Base-by-base conservation (phyloP, 306 rosid species). In the Prunus mongolica region DNA sequence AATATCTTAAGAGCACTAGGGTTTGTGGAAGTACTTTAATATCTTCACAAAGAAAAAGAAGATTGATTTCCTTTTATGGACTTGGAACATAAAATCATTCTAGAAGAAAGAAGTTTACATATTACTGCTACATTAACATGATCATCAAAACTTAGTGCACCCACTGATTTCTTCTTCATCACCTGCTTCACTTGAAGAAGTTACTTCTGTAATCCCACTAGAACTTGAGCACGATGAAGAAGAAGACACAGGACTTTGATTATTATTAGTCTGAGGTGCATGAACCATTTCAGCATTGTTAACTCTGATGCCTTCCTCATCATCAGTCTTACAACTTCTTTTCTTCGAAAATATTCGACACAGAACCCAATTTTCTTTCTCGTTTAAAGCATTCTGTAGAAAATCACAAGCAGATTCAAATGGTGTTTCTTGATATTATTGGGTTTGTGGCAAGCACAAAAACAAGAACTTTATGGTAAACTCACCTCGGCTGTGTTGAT, bases 161-260 rank as follows among this genome's bases (percentile, higher is more conserved):
- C 78, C 84, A 67, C 84, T 83, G 46, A 82, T 76, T 75, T 77
- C 82, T 75, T 87, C 84, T 75, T 87, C 84, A 49, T 80, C 79
- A 18, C 71, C 82, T 18, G 75, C 66, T 12, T 32, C 79, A 45
- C 83, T 77, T n/a, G 90, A 83, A 72, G 87, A 86, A 69, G 86
- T 83, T 34, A 85, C 82, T 79, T 90, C 91, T 16, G 85, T 76
- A 44, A 78, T 28, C 64, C 75, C 83, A 79, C 81, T 82, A 2
- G 87, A 86, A 78, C 88, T 86, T 7, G 95, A 93, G 74, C 91
- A 91, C n/a, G 96, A 87, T 1, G 97, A 92, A 12, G 89, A 88
- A 6, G 86, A 71, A 9, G 83, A 78, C 15, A n/a, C 64, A 64
- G 79, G 74, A 65, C 52, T 24, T 24, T 1, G 44, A 38, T 38